These are phyloP conservation scores for Aspergillus conjunctus DNA, from an alignment of 495 filamentous ascomycete genomes.

Conservation along the genomic window DNA sequence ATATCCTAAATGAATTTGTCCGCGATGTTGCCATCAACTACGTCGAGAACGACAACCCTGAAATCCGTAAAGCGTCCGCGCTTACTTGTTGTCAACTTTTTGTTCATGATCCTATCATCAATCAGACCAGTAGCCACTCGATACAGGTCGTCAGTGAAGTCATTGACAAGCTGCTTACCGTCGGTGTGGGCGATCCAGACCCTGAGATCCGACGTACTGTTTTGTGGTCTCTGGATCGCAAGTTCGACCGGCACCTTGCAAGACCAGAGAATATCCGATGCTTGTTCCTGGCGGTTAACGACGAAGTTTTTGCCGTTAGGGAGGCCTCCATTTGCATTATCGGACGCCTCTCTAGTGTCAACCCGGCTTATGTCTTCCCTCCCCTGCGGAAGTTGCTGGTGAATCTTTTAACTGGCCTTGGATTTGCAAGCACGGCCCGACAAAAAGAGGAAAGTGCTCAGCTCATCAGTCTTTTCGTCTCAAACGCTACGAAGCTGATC, in stretches of 20 bases:
- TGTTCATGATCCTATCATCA: slow-evolving; percentile 92
- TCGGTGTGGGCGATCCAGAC: slow-evolving; percentile 89
- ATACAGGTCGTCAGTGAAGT: slow-evolving; percentile 97
- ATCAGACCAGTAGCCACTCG: slow-evolving; percentile 94
- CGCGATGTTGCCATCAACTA: slow-evolving; percentile 98
- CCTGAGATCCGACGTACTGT: slow-evolving; percentile 87
- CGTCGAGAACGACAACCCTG: slow-evolving; percentile 90
- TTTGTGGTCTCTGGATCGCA: slow-evolving; percentile 80
- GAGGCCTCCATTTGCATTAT: slow-evolving; percentile 96
- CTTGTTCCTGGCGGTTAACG: slow-evolving; percentile 94
- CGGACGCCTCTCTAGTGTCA: slow-evolving; percentile 84
- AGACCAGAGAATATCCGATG: slow-evolving; percentile 96
- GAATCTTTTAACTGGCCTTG: slow-evolving; percentile 91
- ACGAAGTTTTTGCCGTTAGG: slow-evolving; percentile 86
- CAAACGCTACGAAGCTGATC: slow-evolving; percentile 86
- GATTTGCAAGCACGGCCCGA: slow-evolving; percentile 89
- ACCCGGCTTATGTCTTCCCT: slow-evolving; percentile 96
- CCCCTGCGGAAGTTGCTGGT: slow-evolving; percentile 91
- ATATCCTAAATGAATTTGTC: slow-evolving; percentile 96
- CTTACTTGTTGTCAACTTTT: slow-evolving; percentile 98
- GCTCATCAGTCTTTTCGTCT: slow-evolving; percentile 87
- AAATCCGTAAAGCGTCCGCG: slow-evolving; percentile 91
- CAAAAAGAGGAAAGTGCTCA: slow-evolving; percentile 96
- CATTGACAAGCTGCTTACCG: slow-evolving; percentile 91
- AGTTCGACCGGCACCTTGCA: slow-evolving; percentile 92